Evolutionary conservation across 2,329 filamentous ascomycete genomes (phyloP), one percentile per base, ranked within the genome.

Genomic region (Cytospora piceae): DNA sequence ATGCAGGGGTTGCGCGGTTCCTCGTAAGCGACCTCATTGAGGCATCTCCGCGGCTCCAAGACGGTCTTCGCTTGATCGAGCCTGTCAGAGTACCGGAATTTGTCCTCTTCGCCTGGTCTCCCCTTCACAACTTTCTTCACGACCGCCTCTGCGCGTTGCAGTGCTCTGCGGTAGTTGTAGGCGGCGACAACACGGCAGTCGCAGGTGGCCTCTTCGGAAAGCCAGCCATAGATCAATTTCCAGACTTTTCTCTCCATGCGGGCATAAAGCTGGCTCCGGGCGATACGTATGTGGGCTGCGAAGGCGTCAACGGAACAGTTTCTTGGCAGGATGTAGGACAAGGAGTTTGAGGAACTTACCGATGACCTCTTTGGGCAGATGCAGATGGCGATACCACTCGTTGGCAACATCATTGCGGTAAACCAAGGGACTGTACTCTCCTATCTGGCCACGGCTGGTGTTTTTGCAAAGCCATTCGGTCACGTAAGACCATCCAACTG

Each of bases 311-410:
- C 1, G 15, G 1, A 27, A 15, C 22, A 11, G 2, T 46, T 4
- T 22, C 5, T 4, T 4, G 22, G 2, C 8, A 3, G 0, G 1
- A 1, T 1, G 2, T 3, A 20, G 11, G 5, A 8, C 8, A 3
- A 20, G n/a, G 22, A 27, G 3, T 24, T 3, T 12, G 11, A 9
- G 14, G 20, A 29, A 17, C 58, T 61, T 12, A 61, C 58, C 34
- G 1, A 54, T 61, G 15, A 42, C 32, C 0, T 31, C 8, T 17
- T 37, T 20, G 12, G 49, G 58, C 8, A 61, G 24, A 22, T 42
- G 58, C 3, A 61, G 32, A 31, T 54, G 58, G 4, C 52, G 12
- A 11, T 61, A 61, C 46, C 32, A 53, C 14, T 61, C 46, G 24
- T 24, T 54, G 22, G 27, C 24, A n/a, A 14, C 42, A 9, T 53